Evolutionary conservation across 768 basidiomycete genomes (phyloP), one percentile per base, ranked within the genome.

Genomic region (Calocybe indica): DNA sequence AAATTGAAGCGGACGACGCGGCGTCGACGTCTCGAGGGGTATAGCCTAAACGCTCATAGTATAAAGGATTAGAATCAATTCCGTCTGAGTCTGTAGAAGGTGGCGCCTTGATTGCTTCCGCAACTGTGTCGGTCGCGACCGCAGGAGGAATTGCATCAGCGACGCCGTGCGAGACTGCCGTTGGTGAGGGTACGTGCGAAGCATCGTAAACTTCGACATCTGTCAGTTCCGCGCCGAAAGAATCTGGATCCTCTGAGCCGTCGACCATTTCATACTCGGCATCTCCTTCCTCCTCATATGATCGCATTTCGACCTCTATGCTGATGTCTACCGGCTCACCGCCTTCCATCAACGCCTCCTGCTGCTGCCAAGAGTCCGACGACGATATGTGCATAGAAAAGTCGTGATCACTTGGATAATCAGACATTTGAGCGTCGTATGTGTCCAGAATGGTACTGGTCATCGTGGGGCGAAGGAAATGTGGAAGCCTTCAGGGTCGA

Each of bases 291-390:
- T 71, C 75, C 34, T 71, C 65, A 48, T 75, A 73, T 41, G 73
- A 67, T 46, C 81, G 80, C 83, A 85, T 85, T 49, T 85, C 83
- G 39, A 85, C 73, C 58, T 85, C 83, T 44, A 83, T 70, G 37
- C 72, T 73, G 42, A 63, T 57, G 35, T 50, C 55, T 45, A 47
- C 37, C 46, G 66, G 64, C 43, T 58, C 58, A 55, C 81, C 81
- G 47, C 81, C 80, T 53, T 82, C 79, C 83, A 85, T 85, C 46
- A 68, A 58, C 3, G 74, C 68, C 61, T 83, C 78, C 35, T 66
- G 65, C 53, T 70, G 72, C 46, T 69, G 72, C 79, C 78, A 83
- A 31, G 70, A 58, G 42, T 82, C 79, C 43, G 70, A 64, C 7
- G 65, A 56, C 33, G 74, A 68, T 22, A 67, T 58, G 52, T 78